Conservation (phyloP, 345 rosid species). For the Arabidopsis thaliana region TAIR10.1 NC_003076.8:8070501-8071000, state of each 20-base stretch:
- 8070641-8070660: slow-evolving; percentile 49
- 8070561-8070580: background rate
- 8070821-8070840: slow-evolving; percentile 13
- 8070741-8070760: slow-evolving; percentile 31
- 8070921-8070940: slow-evolving; percentile 10
- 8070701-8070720: slow-evolving; percentile 14
- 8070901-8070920: slow-evolving; percentile 25
- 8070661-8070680: background rate
- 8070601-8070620: slow-evolving; percentile 49
- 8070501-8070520: slow-evolving; percentile 28
- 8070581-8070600: slow-evolving; percentile 26
- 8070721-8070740: slow-evolving; percentile 14
- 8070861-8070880: slow-evolving; percentile 40
- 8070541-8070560: slow-evolving; percentile 2
- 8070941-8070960: slow-evolving; percentile 5
- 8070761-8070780: slow-evolving; percentile 17
- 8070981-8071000: background rate
- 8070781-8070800: slow-evolving; percentile 38
- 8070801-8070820: slow-evolving; percentile 12
- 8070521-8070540: background rate
- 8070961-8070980: background rate
- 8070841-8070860: slow-evolving; percentile 8
- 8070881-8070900: slow-evolving; percentile 35
- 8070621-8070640: slow-evolving; percentile 40
- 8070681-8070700: slow-evolving; percentile 5